phyloP scores from a whole-genome alignment of 352 stramenopile genomes.

The Phytopythium aichiense region DNA sequence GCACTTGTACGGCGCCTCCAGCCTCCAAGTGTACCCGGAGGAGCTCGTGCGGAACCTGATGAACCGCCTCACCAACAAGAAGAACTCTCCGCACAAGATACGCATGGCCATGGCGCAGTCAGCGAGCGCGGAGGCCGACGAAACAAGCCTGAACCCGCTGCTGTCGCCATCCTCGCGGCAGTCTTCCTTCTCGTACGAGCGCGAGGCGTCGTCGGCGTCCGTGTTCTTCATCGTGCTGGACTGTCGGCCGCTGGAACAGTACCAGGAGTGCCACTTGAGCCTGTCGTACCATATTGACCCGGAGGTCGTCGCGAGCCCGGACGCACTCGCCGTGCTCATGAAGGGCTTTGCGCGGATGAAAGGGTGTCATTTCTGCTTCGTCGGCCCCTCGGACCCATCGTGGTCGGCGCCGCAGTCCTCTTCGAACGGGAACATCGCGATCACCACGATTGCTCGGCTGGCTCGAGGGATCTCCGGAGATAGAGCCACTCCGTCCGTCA shows the following conservation, averaged over 20 bases:
- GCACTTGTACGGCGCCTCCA: constrained; percentile 68
- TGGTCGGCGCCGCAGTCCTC: constrained; percentile 14
- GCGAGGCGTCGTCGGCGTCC: constrained; percentile 29
- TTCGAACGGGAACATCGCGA: constrained; percentile 26
- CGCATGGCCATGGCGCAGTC: not conserved
- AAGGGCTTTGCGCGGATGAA: constrained; percentile 85
- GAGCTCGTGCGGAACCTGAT: constrained; percentile 78
- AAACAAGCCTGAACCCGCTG: constrained; percentile 28
- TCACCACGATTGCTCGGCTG: constrained; percentile 55
- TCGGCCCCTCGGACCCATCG: constrained; percentile 49
- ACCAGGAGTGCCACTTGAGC: constrained; percentile 73
- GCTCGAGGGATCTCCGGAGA: constrained; percentile 60
- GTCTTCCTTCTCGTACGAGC: constrained; percentile 35
- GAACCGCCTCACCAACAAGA: constrained; percentile 39
- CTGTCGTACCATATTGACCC: constrained; percentile 87
- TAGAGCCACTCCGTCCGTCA: constrained; percentile 12
- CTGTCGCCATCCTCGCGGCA: constrained; percentile 19
- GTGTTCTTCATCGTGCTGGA: constrained; percentile 83
- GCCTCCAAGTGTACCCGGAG: constrained; percentile 78
- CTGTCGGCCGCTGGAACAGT: constrained; percentile 71
- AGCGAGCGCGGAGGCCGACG: not conserved
- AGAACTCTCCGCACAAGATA: constrained; percentile 8
- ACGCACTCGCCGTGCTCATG: constrained; percentile 69
- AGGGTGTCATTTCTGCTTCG: constrained; percentile 88
- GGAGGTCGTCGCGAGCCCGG: constrained; percentile 61